Evolutionary conservation across 768 basidiomycete species (phyloP).

Genomic region (Pleurotus salmoneostramineus): DNA sequence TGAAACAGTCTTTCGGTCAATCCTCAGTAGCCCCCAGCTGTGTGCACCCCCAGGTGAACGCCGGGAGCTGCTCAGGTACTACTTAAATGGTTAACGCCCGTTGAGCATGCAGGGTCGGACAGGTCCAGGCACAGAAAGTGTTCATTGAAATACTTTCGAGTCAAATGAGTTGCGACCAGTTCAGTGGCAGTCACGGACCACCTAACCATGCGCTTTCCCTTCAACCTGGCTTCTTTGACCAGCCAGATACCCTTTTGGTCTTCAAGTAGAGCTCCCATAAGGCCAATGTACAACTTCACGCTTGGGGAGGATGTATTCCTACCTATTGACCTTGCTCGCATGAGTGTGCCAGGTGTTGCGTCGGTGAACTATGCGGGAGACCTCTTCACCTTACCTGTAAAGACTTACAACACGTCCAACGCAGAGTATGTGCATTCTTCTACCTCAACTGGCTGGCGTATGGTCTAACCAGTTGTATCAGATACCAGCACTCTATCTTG

Average conservation of each 20-base stretch:
- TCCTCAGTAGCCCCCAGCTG: no score
- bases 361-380: background rate
- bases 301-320: background rate
- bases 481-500: background rate
- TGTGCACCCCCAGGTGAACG: no score
- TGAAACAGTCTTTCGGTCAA: no score
- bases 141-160: no score
- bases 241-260: background rate
- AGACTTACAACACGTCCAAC: background rate
- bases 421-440: background rate
- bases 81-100: no score
- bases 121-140: no score
- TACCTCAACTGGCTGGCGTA: background rate
- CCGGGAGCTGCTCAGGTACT: no score
- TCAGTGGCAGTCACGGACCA: no score
- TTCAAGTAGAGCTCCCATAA: background rate
- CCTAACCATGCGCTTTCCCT: background rate
- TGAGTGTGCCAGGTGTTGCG: background rate
- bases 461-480: background rate
- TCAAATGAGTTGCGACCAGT: no score
- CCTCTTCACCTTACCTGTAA: background rate
- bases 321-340: background rate
- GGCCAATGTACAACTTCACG: conserved; percentile 1
- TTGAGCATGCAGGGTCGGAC: no score
- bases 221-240: background rate